phyloP scores from a whole-genome alignment of 345 rosid species.

The Eutrema japonicum region DNA sequence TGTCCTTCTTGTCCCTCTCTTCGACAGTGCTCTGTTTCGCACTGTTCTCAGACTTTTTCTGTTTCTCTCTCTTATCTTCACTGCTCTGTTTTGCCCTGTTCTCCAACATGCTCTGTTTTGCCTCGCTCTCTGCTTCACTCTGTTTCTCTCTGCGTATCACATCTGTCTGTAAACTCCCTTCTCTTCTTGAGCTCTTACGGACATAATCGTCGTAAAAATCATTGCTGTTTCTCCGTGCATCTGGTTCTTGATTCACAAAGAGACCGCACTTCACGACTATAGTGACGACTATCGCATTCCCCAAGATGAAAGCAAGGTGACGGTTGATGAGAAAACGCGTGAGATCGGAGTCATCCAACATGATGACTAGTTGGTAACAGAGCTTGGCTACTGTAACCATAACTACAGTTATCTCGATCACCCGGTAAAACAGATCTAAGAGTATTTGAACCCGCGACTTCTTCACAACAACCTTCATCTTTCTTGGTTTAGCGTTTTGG shows the following conservation, averaged over 20 bases:
- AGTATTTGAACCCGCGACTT: constrained; percentile 52
- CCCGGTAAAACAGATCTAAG: constrained; percentile 52
- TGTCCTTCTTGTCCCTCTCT: constrained; percentile 12
- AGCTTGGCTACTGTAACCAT: constrained; percentile 63
- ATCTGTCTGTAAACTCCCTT: constrained; percentile 8
- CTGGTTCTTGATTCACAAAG: constrained; percentile 50
- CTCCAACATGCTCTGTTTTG: constrained; percentile 19
- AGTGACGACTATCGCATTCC: constrained; percentile 69
- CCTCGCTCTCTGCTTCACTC: constrained; percentile 29
- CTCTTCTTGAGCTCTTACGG: constrained; percentile 49
- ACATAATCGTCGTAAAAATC: constrained; percentile 58
- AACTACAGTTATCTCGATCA: constrained; percentile 59
- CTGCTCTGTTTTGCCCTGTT: constrained; percentile 23
- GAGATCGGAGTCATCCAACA: constrained; percentile 57
- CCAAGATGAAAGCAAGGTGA: constrained; percentile 70
- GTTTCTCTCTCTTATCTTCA: constrained; percentile 22
- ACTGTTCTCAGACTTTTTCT: background rate
- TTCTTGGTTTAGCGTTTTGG: constrained; percentile 55
- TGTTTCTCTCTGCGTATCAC: constrained; percentile 48
- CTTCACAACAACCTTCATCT: constrained; percentile 58
- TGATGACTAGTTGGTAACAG: constrained; percentile 53
- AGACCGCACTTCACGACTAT: constrained; percentile 67
- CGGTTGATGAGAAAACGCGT: constrained; percentile 56
- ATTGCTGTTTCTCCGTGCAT: constrained; percentile 34
- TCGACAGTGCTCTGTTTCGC: constrained; percentile 18